Conservation (phyloP, 2,329 filamentous ascomycete genomes). For the Phaeoacremonium minimum region DNA sequence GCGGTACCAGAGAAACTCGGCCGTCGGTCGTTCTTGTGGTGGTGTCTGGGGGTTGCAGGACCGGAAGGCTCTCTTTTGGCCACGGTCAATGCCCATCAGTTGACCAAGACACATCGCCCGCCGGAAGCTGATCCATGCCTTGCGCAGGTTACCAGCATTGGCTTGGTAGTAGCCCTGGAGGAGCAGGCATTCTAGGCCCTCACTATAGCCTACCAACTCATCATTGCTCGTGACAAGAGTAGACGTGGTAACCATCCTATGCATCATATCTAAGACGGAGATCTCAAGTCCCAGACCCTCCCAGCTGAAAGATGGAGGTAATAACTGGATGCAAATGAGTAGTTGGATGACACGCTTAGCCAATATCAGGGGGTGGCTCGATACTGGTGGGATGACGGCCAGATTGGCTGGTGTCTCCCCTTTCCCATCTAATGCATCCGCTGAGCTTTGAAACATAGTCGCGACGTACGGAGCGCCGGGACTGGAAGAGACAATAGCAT, state of each 20-base stretch:
- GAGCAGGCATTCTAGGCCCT: conserved; percentile 48
- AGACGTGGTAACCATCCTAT: conserved; percentile 24
- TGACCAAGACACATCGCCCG: conserved; percentile 46
- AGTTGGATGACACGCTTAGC: conserved; percentile 43
- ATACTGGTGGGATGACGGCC: conserved; percentile 22
- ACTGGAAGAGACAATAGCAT: conserved; percentile 20
- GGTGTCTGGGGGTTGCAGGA: conserved; percentile 31
- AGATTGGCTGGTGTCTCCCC: conserved; percentile 15
- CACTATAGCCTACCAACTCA: conserved; percentile 43
- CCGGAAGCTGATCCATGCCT: conserved; percentile 47
- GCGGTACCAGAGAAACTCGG: conserved; percentile 39
- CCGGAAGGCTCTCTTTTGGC: conserved; percentile 23
- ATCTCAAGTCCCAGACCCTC: conserved; percentile 18
- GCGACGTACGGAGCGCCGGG: conserved; percentile 21
- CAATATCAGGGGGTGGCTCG: conserved; percentile 41
- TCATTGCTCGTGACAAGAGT: conserved; percentile 44
- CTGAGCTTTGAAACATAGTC: conserved; percentile 22
- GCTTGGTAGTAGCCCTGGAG: conserved; percentile 44
- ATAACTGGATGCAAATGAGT: conserved; percentile 39
- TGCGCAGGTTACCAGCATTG: conserved; percentile 49
- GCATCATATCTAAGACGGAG: conserved; percentile 19
- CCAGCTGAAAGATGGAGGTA: conserved; percentile 26
- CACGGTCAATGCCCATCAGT: conserved; percentile 42
- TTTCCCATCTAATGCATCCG: conserved; percentile 23
- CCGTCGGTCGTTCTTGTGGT: conserved; percentile 20